Percentiles rank a stretch among this genome's conserved stretches.
Evolutionary conservation across 208 protist species (phyloP).

Genomic region (Angomonas deanei): DNA sequence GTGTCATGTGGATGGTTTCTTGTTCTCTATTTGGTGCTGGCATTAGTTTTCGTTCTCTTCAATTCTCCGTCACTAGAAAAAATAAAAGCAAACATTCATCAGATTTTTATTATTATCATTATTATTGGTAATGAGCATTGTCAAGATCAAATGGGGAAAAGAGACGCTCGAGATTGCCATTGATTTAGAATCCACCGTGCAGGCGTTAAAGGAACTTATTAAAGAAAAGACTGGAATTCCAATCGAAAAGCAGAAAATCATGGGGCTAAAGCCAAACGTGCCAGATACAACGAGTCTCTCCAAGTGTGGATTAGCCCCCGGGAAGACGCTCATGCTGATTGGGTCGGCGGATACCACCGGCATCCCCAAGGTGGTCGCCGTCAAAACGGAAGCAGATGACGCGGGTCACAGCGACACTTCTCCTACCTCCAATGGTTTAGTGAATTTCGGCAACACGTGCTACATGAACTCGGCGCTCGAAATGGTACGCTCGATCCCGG

Average conservation of each 20-base stretch:
- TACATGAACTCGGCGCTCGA: constrained; percentile 87
- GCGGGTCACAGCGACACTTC: constrained; percentile 12
- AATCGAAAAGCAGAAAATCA: constrained; percentile 80
- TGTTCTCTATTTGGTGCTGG: too few relatives aligned
- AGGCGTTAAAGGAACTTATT: constrained; percentile 47
- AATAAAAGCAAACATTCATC: too few relatives aligned
- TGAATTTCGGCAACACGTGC: constrained; percentile 86
- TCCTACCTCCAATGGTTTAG: constrained; percentile 37
- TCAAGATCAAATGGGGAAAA: constrained; percentile 81
- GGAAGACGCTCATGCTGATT: constrained; percentile 77
- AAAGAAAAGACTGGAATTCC: constrained; percentile 54
- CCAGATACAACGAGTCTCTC: constrained; percentile 24
- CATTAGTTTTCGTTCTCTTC: too few relatives aligned
- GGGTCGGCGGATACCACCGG: constrained; percentile 44
- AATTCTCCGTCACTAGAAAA: too few relatives aligned
- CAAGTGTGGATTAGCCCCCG: constrained; percentile 31
- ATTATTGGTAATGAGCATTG: constrained; percentile 17
- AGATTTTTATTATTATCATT: constrained; percentile 1
- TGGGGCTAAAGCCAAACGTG: constrained; percentile 44
- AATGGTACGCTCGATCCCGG: constrained; percentile 73
- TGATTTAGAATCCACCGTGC: constrained; percentile 25
- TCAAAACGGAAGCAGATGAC: neutral
- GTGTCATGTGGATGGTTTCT: too few relatives aligned
- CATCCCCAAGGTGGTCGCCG: constrained; percentile 18
- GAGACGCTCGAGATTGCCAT: constrained; percentile 52